phyloP scores from a whole-genome alignment of 441 rosid genomes.

The Erodium moschatum region DNA sequence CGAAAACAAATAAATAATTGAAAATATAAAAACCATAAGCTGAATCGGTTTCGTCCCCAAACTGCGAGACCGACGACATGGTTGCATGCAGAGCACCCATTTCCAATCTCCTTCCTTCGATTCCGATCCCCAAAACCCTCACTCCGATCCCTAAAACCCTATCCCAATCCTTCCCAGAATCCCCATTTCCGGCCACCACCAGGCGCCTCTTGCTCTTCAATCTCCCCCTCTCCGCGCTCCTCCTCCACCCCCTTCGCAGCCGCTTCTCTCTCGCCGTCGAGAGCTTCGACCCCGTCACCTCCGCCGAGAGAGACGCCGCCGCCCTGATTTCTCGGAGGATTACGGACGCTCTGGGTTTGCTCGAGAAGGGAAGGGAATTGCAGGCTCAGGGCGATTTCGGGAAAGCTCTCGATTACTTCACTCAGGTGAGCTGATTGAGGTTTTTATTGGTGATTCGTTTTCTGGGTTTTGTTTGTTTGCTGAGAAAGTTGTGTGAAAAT shows the following conservation, averaged over 20 bases:
- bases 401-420: conserved; percentile 42
- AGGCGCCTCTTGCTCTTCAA: conserved; percentile 35
- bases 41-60: neutral
- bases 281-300: conserved; percentile 31
- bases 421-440: conserved; percentile 24
- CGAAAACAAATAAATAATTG: neutral
- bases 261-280: conserved; percentile 24
- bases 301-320: conserved; percentile 31
- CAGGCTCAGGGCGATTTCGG: conserved; percentile 47
- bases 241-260: conserved; percentile 6
- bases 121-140: conserved; percentile 15
- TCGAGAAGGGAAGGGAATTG: conserved; percentile 42
- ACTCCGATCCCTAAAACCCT: neutral
- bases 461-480: neutral
- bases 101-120: conserved; percentile 23
- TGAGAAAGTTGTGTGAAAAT: neutral
- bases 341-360: conserved; percentile 32
- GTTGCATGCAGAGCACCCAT: conserved; percentile 29
- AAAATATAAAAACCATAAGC: neutral
- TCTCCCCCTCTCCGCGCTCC: conserved; percentile 25
- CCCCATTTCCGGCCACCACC: conserved; percentile 1
- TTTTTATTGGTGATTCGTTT: neutral
- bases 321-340: conserved; percentile 26
- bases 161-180: conserved; percentile 3
- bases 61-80: conserved; percentile 12